A percentile compares a stretch with the other conserved stretches of the same genome.
Conservation (phyloP, 306 rosid species). For the Fragaria iinumae region DNA sequence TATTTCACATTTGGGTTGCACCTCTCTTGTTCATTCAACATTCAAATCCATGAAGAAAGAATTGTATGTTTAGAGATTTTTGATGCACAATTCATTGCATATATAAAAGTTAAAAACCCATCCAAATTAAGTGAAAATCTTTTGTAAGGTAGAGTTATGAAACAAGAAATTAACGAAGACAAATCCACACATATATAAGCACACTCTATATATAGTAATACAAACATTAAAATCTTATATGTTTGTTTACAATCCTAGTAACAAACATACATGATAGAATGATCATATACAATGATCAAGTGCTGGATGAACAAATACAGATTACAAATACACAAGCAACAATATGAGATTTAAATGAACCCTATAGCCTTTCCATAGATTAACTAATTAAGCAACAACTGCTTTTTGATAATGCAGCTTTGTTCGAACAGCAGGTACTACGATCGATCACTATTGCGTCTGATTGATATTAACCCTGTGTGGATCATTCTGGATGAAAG, state of each 20-base stretch:
- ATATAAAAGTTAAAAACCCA: not conserved
- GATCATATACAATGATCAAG: not conserved
- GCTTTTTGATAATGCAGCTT: conserved; percentile 8
- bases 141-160: not conserved
- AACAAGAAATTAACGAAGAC: not conserved
- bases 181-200: not conserved
- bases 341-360: not conserved
- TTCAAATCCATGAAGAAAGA: not conserved
- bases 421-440: not conserved
- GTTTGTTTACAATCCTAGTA: conserved; percentile 6
- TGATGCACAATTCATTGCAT: not conserved
- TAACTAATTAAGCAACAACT: not conserved
- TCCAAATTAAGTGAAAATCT: not conserved
- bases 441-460: not conserved
- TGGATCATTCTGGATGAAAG: conserved; percentile 37
- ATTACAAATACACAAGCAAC: conserved; percentile 8
- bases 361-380: not conserved
- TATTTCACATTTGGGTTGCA: not conserved
- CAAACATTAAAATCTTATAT: not conserved
- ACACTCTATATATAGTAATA: not conserved
- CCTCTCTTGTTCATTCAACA: not conserved
- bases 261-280: not conserved
- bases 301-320: not conserved
- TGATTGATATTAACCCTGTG: conserved; percentile 11
- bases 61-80: not conserved